Evolutionary conservation across 2,329 filamentous ascomycete species (phyloP), one percentile per base, ranked within the genome.

Genomic region (Raffaelea deltoideospora): DNA sequence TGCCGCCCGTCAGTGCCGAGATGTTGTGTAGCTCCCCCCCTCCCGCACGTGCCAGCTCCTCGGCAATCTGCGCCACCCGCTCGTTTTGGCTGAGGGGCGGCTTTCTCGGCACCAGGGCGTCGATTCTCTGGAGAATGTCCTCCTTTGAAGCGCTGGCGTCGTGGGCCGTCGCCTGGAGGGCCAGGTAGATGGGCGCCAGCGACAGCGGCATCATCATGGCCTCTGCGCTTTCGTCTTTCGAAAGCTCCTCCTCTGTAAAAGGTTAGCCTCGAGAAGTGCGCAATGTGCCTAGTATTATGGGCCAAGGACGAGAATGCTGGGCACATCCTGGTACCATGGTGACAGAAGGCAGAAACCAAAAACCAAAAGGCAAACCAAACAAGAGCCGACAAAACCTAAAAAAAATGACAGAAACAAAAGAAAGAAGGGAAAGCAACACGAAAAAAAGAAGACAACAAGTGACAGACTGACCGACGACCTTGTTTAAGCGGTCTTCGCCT

Each of bases 11-110:
- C 38, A 94, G 61, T 20, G 87, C 79, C 23, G 87, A 81, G 38
- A 92, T 82, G 53, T 95, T 96, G 61, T 98, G 90, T 41, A 98
- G 62, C 55, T 98, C 92, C 37, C 76, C 82, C 21, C 84, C 83
- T 33, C 74, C 76, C 26, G 84, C 81, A 41, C 92, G 75, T 24
- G 78, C 72, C 31, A 85, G 65, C 55, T 87, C 81, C 41, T 74
- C 61, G 1, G 74, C 67, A 13, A 69, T 65, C 46, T 74, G 60
- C 19, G 52, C 41, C 20, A 78, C 58, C 17, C 65, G 64, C 42
- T 67, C 59, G 31, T 67, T 65, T 11, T 56, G 54, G 33, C 42
- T 43, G 14, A 67, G 64, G n/a, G 59, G 59, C 26, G 61, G 69
- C n/a, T n/a, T n/a, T n/a, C n/a, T n/a, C n/a, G n/a, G n/a, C 31